These are phyloP conservation scores for Cercophora newfieldiana DNA, from an alignment of 495 filamentous ascomycete species.

Conservation along the genomic window DNA sequence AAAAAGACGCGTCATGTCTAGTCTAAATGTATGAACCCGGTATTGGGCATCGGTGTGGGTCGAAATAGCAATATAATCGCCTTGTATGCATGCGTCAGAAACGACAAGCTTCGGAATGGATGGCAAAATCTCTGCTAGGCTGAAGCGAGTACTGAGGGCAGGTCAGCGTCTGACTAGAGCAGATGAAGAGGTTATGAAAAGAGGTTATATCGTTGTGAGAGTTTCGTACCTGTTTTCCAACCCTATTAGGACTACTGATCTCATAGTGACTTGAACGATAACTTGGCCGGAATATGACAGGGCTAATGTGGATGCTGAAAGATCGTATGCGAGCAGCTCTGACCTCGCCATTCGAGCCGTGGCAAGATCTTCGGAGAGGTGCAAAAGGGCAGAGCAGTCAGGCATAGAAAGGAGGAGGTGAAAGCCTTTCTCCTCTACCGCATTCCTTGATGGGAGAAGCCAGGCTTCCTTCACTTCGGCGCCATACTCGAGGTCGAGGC, in stretches of 20 bases:
- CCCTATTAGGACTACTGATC: slow-evolving; percentile 41
- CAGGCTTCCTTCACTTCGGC: slow-evolving; percentile 46
- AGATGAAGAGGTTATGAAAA: neutral
- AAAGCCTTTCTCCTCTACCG: slow-evolving; percentile 26
- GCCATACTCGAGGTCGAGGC: slow-evolving; percentile 51
- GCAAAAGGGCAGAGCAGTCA: slow-evolving; percentile 41
- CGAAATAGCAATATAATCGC: neutral
- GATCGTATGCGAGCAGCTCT: slow-evolving; percentile 49
- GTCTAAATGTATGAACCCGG: slow-evolving; percentile 34
- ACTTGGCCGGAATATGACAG: slow-evolving; percentile 35
- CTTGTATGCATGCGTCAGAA: neutral
- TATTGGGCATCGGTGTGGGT: slow-evolving; percentile 17
- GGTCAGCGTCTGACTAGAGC: neutral
- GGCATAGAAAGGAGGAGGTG: slow-evolving; percentile 53
- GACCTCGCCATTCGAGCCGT: slow-evolving; percentile 34
- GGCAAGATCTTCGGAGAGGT: slow-evolving; percentile 41
- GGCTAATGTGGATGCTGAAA: slow-evolving; percentile 58
- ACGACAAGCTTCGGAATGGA: neutral
- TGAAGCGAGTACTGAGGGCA: neutral
- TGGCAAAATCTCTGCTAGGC: neutral
- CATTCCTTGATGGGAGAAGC: slow-evolving; percentile 37
- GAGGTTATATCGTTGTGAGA: neutral
- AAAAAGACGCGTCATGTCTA: slow-evolving; percentile 24
- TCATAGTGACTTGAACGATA: slow-evolving; percentile 60
- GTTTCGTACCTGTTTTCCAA: slow-evolving; percentile 16